Evolutionary conservation across 345 rosid genomes (phyloP), one percentile per base, ranked within the genome.

Genomic region (Hibiscus mutabilis): DNA sequence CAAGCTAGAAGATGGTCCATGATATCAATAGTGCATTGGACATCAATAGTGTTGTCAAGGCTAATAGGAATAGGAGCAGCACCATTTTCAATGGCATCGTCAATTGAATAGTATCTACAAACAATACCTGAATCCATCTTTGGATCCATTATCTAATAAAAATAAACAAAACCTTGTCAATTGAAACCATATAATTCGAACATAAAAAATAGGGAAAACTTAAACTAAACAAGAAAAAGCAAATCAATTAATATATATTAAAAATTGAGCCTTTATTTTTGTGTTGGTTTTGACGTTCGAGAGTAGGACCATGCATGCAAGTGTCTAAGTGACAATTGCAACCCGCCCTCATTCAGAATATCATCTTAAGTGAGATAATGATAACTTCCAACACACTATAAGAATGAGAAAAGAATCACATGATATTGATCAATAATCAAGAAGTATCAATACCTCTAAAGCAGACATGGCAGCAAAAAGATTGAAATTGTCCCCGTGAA

Each of bases 401-500:
- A 37, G 5, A 44, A 65, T 42, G 24, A 65, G 19, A 65, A 65
- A 64, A 5, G 21, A 25, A 25, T 15, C 14, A 29, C 40, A 15
- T 52, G 6, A 29, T 46, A 31, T 18, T 31, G 47, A 68, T 52
- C 72, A 52, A 68, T 19, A 66, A 66, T 4, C 58, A 66, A 66
- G 11, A 66, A 46, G 60, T 31, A 66, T 40, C 69, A 82, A 46
- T 75, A 94, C 99, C 99, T 95, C 99, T 65, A 95, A 79, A 24
- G 99, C 99, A 79, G 99, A 90, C 99, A 90, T 95, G 22, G 99
- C 99, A 40, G 99, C 99, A 75, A 82, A 92, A 76, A 95, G 97
- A 86, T 95, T 91, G 75, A 93, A 93, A 79, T 93, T 93, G n/a
- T 65, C 61, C 69, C 61, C 75, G 35, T 63, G 75, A 73, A 73